A percentile compares a stretch with the other conserved stretches of the same genome.
phyloP scores from a whole-genome alignment of 305 asterid species.

The Fraxinus sp. region DNA sequence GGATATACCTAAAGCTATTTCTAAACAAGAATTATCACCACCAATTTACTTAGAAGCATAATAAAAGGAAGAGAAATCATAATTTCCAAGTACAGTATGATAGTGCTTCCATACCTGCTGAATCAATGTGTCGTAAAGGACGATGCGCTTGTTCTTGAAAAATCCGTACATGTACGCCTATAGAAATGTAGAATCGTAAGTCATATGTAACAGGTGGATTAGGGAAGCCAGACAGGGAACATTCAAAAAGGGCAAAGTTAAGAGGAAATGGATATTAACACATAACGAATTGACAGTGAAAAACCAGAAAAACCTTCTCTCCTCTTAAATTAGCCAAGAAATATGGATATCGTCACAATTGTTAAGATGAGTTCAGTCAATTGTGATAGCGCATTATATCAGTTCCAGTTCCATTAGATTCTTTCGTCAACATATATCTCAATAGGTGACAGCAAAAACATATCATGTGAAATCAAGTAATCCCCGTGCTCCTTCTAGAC shows the following conservation, averaged over 20 bases:
- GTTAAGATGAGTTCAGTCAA: not conserved
- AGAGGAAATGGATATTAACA: not conserved
- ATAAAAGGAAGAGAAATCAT: not conserved
- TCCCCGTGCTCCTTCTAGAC: not conserved
- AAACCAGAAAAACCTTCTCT: slow-evolving; percentile 1
- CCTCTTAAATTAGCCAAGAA: not conserved
- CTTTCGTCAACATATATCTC: not conserved
- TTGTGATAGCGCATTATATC: not conserved
- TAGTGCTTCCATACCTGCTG: slow-evolving; percentile 70
- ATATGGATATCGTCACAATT: not conserved
- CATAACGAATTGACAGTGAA: slow-evolving; percentile 3
- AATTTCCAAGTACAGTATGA: not conserved
- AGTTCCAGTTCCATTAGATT: not conserved
- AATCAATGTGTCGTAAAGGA: slow-evolving; percentile 90
- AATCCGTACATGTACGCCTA: slow-evolving; percentile 99
- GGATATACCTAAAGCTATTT: not conserved
- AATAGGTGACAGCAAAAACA: not conserved
- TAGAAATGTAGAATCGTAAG: slow-evolving; percentile 29
- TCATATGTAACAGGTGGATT: slow-evolving; percentile 4
- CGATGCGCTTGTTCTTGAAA: slow-evolving; percentile 91
- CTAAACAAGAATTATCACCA: not conserved
- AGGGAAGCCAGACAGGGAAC: slow-evolving; percentile 1
- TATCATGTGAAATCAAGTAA: not conserved
- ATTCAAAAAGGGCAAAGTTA: not conserved
- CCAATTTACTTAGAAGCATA: not conserved